These are phyloP conservation scores for Mycena pura DNA, from an alignment of 768 basidiomycete genomes.

Conservation along the genomic window DNA sequence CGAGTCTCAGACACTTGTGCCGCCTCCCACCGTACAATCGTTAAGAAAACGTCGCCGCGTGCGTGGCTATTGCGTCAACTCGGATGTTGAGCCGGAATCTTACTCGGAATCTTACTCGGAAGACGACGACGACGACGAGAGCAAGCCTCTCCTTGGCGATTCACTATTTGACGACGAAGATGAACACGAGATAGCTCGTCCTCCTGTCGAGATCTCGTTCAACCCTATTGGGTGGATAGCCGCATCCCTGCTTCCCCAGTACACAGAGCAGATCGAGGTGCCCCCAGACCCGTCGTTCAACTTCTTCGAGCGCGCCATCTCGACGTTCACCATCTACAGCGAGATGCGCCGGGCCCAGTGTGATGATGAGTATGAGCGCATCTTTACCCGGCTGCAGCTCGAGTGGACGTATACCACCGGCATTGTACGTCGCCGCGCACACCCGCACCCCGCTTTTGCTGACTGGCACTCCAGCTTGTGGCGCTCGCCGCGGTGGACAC, in stretches of 20 bases:
- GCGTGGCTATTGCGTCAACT: conserved; percentile 49
- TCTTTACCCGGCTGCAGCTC: conserved; percentile 53
- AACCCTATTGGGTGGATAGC: conserved; percentile 39
- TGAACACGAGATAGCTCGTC: neutral
- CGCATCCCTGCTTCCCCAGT: conserved; percentile 43
- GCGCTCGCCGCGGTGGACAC: conserved; percentile 64
- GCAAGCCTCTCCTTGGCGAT: conserved; percentile 12
- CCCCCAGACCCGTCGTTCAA: conserved; percentile 34
- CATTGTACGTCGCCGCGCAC: conserved; percentile 51
- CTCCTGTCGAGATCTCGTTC: conserved; percentile 20
- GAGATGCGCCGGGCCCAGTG: conserved; percentile 55
- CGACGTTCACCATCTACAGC: conserved; percentile 61
- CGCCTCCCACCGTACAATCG: conserved; percentile 26
- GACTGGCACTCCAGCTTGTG: conserved; percentile 56
- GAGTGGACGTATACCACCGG: conserved; percentile 77
- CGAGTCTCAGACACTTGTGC: conserved; percentile 20
- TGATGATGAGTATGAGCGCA: conserved; percentile 58
- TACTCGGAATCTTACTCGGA: conserved; percentile 32
- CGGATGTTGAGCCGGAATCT: conserved; percentile 46
- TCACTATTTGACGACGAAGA: conserved; percentile 33
- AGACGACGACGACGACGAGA: conserved; percentile 32
- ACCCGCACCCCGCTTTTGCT: no score
- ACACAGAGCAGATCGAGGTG: conserved; percentile 49
- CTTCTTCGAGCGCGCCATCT: conserved; percentile 46
- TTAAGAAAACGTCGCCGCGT: conserved; percentile 39